phyloP scores from a whole-genome alignment of 106 monocot species.

The Phalaenopsis equestris region DNA sequence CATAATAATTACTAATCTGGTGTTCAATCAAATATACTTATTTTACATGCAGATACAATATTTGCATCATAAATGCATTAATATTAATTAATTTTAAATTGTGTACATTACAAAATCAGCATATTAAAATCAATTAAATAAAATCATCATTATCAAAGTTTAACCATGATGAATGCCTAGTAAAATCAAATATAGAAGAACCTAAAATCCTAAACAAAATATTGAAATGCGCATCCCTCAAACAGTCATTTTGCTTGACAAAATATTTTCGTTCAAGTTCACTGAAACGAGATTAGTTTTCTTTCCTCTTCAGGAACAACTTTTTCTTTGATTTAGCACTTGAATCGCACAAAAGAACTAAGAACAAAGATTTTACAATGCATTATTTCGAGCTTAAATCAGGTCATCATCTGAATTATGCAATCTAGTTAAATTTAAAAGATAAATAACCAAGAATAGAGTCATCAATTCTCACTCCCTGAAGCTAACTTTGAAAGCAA shows the following conservation, averaged over 20 bases:
- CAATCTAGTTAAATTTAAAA: not conserved
- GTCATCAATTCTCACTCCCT: constrained; percentile 67
- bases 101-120: not conserved
- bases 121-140: not conserved
- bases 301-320: not conserved
- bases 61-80: not conserved
- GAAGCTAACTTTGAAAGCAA: constrained; percentile 97
- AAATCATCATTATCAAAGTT: not conserved
- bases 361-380: not conserved
- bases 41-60: too few species aligned
- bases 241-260: not conserved
- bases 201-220: too few species aligned
- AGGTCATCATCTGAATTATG: not conserved
- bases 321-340: not conserved
- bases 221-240: not conserved
- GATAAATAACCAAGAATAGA: not conserved
- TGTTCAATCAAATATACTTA: too few species aligned
- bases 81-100: not conserved
- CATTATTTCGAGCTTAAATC: not conserved
- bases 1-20: too few species aligned
- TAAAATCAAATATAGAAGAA: too few species aligned
- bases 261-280: not conserved
- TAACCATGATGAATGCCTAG: too few species aligned
- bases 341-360: not conserved
- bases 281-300: not conserved